These are phyloP conservation scores for Xerocomellus dryophilus DNA, from an alignment of 768 basidiomycete species.

Conservation along the genomic window DNA sequence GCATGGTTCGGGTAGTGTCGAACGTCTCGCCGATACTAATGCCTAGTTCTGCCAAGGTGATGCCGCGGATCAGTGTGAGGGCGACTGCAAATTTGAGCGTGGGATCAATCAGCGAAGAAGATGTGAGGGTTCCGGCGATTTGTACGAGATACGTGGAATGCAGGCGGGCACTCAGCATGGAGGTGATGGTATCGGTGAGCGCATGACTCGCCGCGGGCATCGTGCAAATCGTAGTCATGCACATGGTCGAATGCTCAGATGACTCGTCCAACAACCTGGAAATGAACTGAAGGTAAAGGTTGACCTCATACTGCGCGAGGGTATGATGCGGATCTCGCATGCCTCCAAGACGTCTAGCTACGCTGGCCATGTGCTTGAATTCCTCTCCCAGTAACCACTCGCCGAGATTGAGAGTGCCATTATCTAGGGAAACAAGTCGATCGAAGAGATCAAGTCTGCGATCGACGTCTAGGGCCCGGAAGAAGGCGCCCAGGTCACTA, in stretches of 20 bases:
- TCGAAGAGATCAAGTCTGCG: conserved; percentile 51
- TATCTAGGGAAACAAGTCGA: conserved; percentile 56
- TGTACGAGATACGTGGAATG: conserved; percentile 44
- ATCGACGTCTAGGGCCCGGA: conserved; percentile 54
- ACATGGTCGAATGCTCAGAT: conserved; percentile 43
- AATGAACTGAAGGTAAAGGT: conserved; percentile 48
- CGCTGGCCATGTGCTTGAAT: conserved; percentile 46
- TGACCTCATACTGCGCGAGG: conserved; percentile 48
- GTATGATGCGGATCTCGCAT: conserved; percentile 35
- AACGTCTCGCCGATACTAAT: conserved; percentile 25
- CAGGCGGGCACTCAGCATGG: conserved; percentile 48
- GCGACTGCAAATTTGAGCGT: conserved; percentile 35
- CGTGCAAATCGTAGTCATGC: conserved; percentile 38
- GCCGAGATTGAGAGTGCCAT: conserved; percentile 20
- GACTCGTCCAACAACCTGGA: conserved; percentile 42
- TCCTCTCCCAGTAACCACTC: conserved; percentile 73
- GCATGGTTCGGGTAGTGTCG: conserved; percentile 21
- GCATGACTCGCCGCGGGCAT: conserved; percentile 42
- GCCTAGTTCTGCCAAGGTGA: conserved; percentile 23
- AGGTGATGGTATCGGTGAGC: conserved; percentile 42
- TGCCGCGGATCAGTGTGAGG: conserved; percentile 31
- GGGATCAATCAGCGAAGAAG: conserved; percentile 21
- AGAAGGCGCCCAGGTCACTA: conserved; percentile 52
- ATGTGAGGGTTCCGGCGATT: conserved; percentile 36
- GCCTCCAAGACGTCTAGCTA: conserved; percentile 37